Base-by-base conservation (phyloP, 1,139 yeast genomes). In the Neolecta irregularis region DNA sequence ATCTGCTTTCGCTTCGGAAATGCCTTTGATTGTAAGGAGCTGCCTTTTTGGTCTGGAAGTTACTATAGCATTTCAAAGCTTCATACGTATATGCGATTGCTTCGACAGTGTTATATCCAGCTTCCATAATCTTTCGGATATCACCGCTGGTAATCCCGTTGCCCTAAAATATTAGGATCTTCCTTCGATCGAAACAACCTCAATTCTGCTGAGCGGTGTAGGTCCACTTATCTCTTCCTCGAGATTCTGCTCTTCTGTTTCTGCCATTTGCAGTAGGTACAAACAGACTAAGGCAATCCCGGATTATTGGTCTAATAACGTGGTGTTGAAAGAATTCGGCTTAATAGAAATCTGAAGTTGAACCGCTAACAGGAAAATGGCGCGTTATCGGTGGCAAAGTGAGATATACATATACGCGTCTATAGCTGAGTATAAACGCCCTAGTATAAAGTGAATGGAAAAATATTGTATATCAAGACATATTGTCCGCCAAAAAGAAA, bases 1-100 rank as follows among this genome's bases (percentile, higher is more conserved):
- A 49, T 83, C 96, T 0, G 96, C 96, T 54, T 91, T 91, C 36
- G 91, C 88, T 53, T 91, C 99, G 18, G 93, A 78, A 29, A 88
- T 83, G 31, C 98, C 98, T 53, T 81, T 83, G 33, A 91, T 79
- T 4, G 68, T 66, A 34, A 79, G 60, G 33, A 88, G 62, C 6
- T 70, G 72, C 47, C 91, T 74, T 49, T 78, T 77, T 13, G 96
- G 80, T 6, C 31, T 28, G 12, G 12, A 6, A 5, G 5, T 16
- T 16, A 20, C 7, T 20, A 28, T 20, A 28, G 3, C 30, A 20
- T n/a, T 9, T 18, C 9, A 24, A 2, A 23, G 6, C 20, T 4
- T 6, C 54, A 15, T 40, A 51, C 46, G 92, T 81, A 50, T 81
- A 81, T 2, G 98, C 96, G 41, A 88, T 72, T 31, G 92, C 70